A percentile compares a stretch with the other conserved stretches of the same genome.
These are phyloP conservation scores for Globisporangium cystogenes DNA, from an alignment of 352 stramenopile species.

Conservation along the genomic window DNA sequence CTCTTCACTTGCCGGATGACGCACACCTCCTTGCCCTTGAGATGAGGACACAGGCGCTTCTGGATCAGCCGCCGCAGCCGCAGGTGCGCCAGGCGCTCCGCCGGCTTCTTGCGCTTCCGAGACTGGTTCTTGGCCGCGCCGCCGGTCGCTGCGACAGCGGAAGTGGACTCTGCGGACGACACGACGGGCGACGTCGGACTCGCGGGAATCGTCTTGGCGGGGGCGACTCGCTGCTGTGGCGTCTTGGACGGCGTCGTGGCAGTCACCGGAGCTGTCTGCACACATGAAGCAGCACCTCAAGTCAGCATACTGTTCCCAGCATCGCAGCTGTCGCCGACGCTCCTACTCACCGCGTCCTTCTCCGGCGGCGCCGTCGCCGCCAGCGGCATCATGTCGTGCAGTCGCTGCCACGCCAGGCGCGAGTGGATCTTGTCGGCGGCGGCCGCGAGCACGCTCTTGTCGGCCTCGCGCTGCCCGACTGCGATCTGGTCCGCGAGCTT, in stretches of 20 bases:
- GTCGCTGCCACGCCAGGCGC: slow-evolving; percentile 25
- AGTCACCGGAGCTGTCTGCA: background rate
- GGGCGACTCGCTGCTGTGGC: background rate
- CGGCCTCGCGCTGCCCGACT: slow-evolving; percentile 19
- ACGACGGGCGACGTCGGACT: slow-evolving; percentile 7
- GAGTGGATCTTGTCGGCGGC: slow-evolving; percentile 38
- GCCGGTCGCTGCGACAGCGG: background rate
- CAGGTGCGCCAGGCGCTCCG: slow-evolving; percentile 32
- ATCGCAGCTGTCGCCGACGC: no score
- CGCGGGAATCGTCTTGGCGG: background rate
- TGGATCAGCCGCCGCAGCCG: slow-evolving; percentile 66
- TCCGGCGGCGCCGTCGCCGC: background rate
- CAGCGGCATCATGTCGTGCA: slow-evolving; percentile 22
- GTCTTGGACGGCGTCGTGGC: slow-evolving; percentile 6
- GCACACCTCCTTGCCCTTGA: slow-evolving; percentile 63
- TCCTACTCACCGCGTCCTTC: slow-evolving; percentile 3
- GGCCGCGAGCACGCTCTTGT: slow-evolving; percentile 27
- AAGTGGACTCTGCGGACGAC: slow-evolving; percentile 16
- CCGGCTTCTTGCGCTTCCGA: slow-evolving; percentile 23
- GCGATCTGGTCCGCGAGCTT: slow-evolving; percentile 17
- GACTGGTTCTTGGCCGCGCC: slow-evolving; percentile 11
- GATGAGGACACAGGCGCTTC: slow-evolving; percentile 52
- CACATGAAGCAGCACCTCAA: background rate
- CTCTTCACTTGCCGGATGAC: slow-evolving; percentile 22
- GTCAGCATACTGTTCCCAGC: background rate